Evolutionary conservation across 2,329 filamentous ascomycete genomes (phyloP), one percentile per base, ranked within the genome.

Genomic region (Sporothrix curviconia): DNA sequence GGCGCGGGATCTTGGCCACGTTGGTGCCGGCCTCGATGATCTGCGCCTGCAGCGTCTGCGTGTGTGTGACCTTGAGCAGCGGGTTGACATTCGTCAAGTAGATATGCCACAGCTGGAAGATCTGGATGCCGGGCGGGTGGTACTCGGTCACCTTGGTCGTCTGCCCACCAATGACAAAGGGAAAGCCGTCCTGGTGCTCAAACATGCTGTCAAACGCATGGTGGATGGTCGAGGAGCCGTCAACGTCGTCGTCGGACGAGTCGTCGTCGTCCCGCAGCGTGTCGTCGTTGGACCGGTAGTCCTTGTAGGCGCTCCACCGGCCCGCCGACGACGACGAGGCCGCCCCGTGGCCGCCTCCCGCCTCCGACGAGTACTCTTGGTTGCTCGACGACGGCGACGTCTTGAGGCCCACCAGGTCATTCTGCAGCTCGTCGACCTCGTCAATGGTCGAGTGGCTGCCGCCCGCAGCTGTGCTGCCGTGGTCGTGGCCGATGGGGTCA

Each of bases 21-120:
- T 83, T 76, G 3, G 78, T 76, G 36, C 78, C 78, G 7, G 83
- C 83, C 58, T 84, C 81, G 52, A 89, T 79, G 39, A 89, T 78
- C 54, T 79, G 78, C n/a, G 72, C 73, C 66, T 89, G 85, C 1
- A 88, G 71, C 1, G 79, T 86, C 0, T 84, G 84, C 0, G 82
- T 79, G 65, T 89, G 86, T 0, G 82, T 85, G 57, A 89, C 75
- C 65, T 87, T 89, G 47, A 87, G 74, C 6, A 90, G 67, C 0
- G 85, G 84, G 63, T 89, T 84, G 63, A 89, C 81, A 64, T 87
- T 87, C 61, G 83, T 80, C 42, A 89, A 76, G 65, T 86, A 89
- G 15, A 82, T 76, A 68, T 88, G 84, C 85, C 86, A 89, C 17
- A 86, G 72, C 62, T 82, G 78, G 59, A 85, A 79, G 55, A 84